These are phyloP conservation scores for Rubroshorea leprosula DNA, from an alignment of 345 rosid species.

Conservation along the genomic window DNA sequence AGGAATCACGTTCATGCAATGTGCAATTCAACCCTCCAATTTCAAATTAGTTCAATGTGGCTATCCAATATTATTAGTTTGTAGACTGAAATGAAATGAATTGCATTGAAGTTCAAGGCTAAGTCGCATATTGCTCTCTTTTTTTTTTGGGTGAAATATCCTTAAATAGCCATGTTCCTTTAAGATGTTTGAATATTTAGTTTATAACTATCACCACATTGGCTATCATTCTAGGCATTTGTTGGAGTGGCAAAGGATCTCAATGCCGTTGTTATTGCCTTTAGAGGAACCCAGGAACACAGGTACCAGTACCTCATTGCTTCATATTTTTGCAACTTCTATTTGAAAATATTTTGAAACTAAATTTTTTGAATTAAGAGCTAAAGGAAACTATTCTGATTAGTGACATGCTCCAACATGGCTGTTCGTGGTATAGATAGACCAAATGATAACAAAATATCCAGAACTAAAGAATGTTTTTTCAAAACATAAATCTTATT, in stretches of 20 bases:
- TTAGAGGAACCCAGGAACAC: slow-evolving; percentile 71
- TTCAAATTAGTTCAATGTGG: background rate
- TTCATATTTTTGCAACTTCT: slow-evolving; percentile 2
- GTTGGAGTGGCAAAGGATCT: slow-evolving; percentile 67
- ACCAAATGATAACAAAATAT: background rate
- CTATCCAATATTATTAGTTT: background rate
- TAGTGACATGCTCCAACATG: background rate
- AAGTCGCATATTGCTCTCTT: background rate
- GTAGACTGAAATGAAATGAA: background rate
- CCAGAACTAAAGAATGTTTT: background rate
- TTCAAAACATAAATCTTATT: no score
- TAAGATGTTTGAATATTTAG: background rate
- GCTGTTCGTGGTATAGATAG: background rate
- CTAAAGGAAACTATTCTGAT: background rate
- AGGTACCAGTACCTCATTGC: slow-evolving; percentile 25
- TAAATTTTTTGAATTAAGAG: background rate
- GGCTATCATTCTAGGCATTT: slow-evolving; percentile 42
- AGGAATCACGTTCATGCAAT: background rate
- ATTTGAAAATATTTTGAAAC: background rate
- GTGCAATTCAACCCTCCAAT: background rate
- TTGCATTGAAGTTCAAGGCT: background rate
- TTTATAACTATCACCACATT: slow-evolving; percentile 6
- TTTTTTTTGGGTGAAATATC: no score
- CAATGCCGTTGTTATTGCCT: slow-evolving; percentile 62
- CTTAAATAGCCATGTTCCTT: background rate